Percentiles rank a stretch among this genome's conserved stretches.
Conservation (phyloP, 257 asterid species). For the Galeopsis tetrahit region DNA sequence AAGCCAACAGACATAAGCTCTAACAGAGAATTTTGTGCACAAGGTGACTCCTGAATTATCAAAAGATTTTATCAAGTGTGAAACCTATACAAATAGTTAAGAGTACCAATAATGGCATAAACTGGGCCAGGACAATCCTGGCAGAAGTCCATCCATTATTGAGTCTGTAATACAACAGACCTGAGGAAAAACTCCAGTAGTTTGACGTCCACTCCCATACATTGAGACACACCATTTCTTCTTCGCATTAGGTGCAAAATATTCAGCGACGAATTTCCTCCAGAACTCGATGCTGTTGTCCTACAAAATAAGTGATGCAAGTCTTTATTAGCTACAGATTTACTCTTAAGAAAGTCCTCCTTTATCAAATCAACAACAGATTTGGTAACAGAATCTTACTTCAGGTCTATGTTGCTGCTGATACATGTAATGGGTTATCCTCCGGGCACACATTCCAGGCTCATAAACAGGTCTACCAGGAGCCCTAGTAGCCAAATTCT, state of each 20-base stretch:
- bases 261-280: slow-evolving; percentile 91
- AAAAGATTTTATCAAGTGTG: slow-evolving; percentile 8
- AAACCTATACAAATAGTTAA: slow-evolving; percentile 12
- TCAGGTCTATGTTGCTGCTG: slow-evolving; percentile 98
- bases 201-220: slow-evolving; percentile 97
- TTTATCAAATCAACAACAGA: background rate
- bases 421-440: slow-evolving; percentile 93
- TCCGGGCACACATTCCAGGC: slow-evolving; percentile 97
- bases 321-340: slow-evolving; percentile 19
- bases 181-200: slow-evolving; percentile 96
- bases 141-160: slow-evolving; percentile 24
- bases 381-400: slow-evolving; percentile 45
- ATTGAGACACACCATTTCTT: slow-evolving; percentile 98
- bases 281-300: slow-evolving; percentile 89
- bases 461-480: slow-evolving; percentile 79
- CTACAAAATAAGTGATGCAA: slow-evolving; percentile 47
- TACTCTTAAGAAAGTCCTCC: background rate
- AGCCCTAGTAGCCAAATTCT: slow-evolving; percentile 63
- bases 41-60: background rate
- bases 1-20: slow-evolving; percentile 15
- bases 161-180: slow-evolving; percentile 46
- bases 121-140: slow-evolving; percentile 25
- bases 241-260: slow-evolving; percentile 90
- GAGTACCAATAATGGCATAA: slow-evolving; percentile 31
- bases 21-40: background rate